A percentile compares a stretch with the other conserved stretches of the same genome.
Evolutionary conservation across 2,329 filamentous ascomycete genomes (phyloP).

Genomic region (Falciphora oryzae): DNA sequence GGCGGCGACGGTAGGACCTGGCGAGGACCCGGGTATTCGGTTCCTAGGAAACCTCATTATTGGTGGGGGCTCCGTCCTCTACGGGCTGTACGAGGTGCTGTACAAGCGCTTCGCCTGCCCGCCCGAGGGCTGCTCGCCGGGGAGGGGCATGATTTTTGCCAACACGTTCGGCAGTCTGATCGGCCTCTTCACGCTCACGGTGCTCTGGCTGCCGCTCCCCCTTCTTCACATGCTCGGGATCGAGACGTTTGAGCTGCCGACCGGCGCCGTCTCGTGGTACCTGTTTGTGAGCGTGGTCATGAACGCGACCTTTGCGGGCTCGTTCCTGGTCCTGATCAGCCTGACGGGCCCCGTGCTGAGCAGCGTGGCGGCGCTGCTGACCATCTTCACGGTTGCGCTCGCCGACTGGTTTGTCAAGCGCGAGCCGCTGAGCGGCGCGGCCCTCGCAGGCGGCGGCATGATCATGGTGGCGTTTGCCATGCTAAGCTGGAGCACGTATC

Average conservation of each 20-base stretch:
- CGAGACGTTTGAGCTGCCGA: slow-evolving; percentile 79
- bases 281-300: slow-evolving; percentile 74
- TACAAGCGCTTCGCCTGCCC: slow-evolving; percentile 94
- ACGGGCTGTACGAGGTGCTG: slow-evolving; percentile 93
- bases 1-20: slow-evolving; percentile 14
- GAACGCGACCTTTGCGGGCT: slow-evolving; percentile 89
- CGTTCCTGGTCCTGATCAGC: slow-evolving; percentile 87
- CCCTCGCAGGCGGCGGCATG: slow-evolving; percentile 74
- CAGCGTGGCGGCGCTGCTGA: slow-evolving; percentile 86
- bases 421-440: slow-evolving; percentile 65
- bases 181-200: slow-evolving; percentile 74
- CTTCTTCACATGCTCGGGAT: slow-evolving; percentile 72
- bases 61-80: slow-evolving; percentile 82
- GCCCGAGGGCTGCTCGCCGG: slow-evolving; percentile 76
- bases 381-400: slow-evolving; percentile 93
- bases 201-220: slow-evolving; percentile 90
- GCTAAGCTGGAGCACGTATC: slow-evolving; percentile 85
- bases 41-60: slow-evolving; percentile 88
- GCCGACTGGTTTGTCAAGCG: slow-evolving; percentile 86
- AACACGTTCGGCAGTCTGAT: slow-evolving; percentile 88
- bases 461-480: slow-evolving; percentile 87
- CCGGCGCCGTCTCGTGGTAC: slow-evolving; percentile 71
- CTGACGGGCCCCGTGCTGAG: slow-evolving; percentile 89
- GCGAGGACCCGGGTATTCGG: slow-evolving; percentile 46
- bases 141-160: slow-evolving; percentile 92